Evolutionary conservation across 116 monocot species (phyloP).

Genomic region (Cymodocea nodosa): DNA sequence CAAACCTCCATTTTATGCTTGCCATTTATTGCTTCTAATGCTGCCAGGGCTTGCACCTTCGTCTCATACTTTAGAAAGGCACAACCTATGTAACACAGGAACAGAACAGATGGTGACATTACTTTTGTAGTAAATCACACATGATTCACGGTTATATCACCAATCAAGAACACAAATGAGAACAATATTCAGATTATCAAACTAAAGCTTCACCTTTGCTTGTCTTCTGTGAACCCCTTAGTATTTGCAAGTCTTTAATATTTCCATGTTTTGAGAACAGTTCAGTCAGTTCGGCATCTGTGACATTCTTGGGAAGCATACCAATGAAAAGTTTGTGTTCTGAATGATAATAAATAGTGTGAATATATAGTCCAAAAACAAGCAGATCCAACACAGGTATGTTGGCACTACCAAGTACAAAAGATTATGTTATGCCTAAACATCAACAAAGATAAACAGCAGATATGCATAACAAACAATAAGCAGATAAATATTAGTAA

Average conservation of each 20-base stretch:
- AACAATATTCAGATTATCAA: too few species aligned
- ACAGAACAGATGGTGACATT: background rate
- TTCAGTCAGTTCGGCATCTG: conserved; percentile 63
- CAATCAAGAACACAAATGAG: background rate
- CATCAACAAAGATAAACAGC: background rate
- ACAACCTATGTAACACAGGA: conserved; percentile 63
- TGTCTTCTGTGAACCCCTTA: conserved; percentile 90
- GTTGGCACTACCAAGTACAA: background rate
- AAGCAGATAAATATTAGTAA: background rate
- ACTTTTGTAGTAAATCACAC: background rate
- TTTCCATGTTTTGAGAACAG: conserved; percentile 82
- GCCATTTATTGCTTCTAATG: conserved; percentile 85
- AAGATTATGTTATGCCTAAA: background rate
- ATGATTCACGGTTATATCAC: background rate
- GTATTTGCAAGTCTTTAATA: conserved; percentile 86
- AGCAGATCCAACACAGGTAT: too few species aligned
- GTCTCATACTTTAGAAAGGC: conserved; percentile 93
- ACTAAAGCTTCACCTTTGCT: conserved; percentile 59
- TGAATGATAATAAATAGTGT: conserved; percentile 11
- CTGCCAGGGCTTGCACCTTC: conserved; percentile 87
- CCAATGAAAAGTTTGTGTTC: conserved; percentile 97
- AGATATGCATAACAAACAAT: background rate
- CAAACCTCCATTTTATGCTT: conserved; percentile 94
- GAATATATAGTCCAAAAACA: background rate
- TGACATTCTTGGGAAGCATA: conserved; percentile 96